Percentiles rank a stretch among this genome's conserved stretches.
Conservation (phyloP, 2,329 filamentous ascomycete genomes). For the Aspergillus fischeri region DNA sequence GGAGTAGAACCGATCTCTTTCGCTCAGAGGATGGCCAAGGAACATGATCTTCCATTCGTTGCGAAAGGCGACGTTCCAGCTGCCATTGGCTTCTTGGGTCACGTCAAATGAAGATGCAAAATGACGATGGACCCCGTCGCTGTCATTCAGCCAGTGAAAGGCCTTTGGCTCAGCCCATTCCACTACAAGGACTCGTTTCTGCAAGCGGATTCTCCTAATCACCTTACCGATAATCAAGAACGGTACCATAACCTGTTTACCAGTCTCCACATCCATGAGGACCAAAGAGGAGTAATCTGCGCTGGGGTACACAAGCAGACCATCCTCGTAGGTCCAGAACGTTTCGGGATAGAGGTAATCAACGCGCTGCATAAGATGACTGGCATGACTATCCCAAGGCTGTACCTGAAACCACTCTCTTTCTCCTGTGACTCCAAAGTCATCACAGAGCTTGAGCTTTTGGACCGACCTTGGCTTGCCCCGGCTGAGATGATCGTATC, state of each 20-base stretch:
- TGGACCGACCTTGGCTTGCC: conserved; percentile 47
- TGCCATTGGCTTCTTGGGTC: conserved; percentile 23
- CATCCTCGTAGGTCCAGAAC: conserved; percentile 57
- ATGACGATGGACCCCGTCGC: conserved; percentile 52
- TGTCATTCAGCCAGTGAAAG: conserved; percentile 50
- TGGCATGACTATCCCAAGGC: conserved; percentile 40
- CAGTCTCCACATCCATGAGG: conserved; percentile 50
- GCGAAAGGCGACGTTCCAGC: conserved; percentile 49
- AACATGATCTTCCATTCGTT: conserved; percentile 61
- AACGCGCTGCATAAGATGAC: conserved; percentile 27
- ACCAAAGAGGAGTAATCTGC: conserved; percentile 33
- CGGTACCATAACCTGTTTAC: conserved; percentile 44
- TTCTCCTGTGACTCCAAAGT: conserved; percentile 31
- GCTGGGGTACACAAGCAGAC: conserved; percentile 53
- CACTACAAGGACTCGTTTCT: conserved; percentile 54
- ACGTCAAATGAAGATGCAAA: conserved; percentile 59
- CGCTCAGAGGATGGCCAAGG: conserved; percentile 52
- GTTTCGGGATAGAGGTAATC: conserved; percentile 35
- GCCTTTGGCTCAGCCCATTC: conserved; percentile 58
- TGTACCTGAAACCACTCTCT: conserved; percentile 39
- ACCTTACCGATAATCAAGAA: conserved; percentile 50
- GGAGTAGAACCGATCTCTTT: conserved; percentile 60
- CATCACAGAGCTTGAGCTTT: conserved; percentile 42
- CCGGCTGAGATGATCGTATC: conserved; percentile 52
- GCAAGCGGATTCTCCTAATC: conserved; percentile 53